Conservation (phyloP, 345 rosid genomes). For the Raphanus raphanistrum region DNA sequence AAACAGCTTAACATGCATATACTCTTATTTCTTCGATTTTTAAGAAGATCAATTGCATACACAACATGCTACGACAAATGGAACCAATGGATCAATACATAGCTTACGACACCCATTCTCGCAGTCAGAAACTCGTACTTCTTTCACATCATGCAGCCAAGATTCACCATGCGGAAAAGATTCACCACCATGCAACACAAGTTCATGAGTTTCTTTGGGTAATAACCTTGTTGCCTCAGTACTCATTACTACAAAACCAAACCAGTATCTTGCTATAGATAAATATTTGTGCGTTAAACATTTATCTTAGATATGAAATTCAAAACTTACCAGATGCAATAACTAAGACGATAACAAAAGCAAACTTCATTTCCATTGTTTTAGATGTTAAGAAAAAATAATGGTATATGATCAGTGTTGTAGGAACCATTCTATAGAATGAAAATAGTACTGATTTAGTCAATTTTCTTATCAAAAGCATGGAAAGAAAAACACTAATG, state of each 20-base stretch:
- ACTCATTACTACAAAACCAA: neutral
- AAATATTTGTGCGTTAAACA: neutral
- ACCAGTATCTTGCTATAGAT: neutral
- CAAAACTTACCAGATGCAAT: neutral
- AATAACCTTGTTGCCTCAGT: neutral
- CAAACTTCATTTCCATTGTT: neutral
- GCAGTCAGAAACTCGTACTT: neutral
- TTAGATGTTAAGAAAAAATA: neutral
- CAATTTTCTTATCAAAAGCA: neutral
- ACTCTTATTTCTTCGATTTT: neutral
- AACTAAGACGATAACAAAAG: neutral
- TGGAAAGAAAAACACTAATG: no score
- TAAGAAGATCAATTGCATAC: neutral
- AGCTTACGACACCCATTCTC: neutral
- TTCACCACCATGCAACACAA: neutral
- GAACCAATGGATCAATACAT: neutral
- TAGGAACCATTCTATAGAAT: neutral
- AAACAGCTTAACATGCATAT: neutral
- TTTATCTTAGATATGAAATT: neutral
- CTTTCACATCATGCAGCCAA: neutral
- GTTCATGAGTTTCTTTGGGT: neutral
- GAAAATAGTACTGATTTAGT: neutral
- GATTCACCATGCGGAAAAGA: neutral
- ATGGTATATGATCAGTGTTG: neutral
- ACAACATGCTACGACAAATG: neutral